Evolutionary conservation across 1,139 yeast genomes (phyloP).

Genomic region (Yamadazyma kanchanaburiensis): DNA sequence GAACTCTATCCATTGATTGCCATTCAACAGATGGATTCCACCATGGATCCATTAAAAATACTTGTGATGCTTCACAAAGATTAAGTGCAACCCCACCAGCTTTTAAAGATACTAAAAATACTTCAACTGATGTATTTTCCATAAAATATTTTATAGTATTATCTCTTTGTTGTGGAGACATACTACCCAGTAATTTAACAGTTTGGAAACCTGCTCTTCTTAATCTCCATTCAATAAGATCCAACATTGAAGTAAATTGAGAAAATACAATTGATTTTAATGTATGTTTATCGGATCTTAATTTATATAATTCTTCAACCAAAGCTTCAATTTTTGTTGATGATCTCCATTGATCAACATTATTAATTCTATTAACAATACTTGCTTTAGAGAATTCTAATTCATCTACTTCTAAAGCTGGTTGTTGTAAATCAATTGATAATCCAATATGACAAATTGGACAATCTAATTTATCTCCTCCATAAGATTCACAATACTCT

Average conservation of each 20-base stretch:
- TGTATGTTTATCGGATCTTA: constrained; percentile 82
- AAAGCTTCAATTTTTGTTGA: constrained; percentile 96
- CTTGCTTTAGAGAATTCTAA: constrained; percentile 69
- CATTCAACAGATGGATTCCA: constrained; percentile 99
- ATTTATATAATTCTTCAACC: constrained; percentile 84
- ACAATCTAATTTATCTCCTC: constrained; percentile 72
- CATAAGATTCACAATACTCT: constrained; percentile 83
- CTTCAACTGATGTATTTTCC: constrained; percentile 90
- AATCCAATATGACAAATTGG: constrained; percentile 95
- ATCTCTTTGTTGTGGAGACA: constrained; percentile 95
- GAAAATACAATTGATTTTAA: constrained; percentile 95
- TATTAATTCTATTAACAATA: constrained; percentile 77
- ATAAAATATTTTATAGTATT: constrained; percentile 85
- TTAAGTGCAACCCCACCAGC: constrained; percentile 99
- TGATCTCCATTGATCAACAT: constrained; percentile 81
- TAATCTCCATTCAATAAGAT: constrained; percentile 90
- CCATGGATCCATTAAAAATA: constrained; percentile 95
- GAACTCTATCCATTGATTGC: constrained; percentile 98
- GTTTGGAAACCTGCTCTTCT: constrained; percentile 93
- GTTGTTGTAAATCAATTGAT: constrained; percentile 85
- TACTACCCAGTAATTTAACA: constrained; percentile 90
- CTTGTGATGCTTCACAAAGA: constrained; percentile 95
- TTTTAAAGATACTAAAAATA: constrained; percentile 86
- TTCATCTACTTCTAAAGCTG: constrained; percentile 76
- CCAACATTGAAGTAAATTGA: constrained; percentile 95